These are phyloP conservation scores for Miscanthus lutarioriparius DNA, from an alignment of 176 grass and related monocot genomes.

Conservation along the genomic window DNA sequence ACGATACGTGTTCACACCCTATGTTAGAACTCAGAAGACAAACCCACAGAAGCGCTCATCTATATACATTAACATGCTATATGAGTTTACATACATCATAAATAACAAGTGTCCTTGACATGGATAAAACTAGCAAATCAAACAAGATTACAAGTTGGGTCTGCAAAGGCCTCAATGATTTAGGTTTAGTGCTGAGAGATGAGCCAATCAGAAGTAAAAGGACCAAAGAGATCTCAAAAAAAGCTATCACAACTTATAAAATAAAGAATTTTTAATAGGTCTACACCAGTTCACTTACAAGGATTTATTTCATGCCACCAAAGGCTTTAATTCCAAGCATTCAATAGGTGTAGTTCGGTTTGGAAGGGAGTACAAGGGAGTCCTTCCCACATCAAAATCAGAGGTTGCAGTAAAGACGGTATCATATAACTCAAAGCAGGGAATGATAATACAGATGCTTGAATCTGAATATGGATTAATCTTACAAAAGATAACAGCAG, in stretches of 20 bases:
- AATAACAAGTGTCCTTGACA: slow-evolving; percentile 20
- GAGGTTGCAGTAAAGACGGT: background rate
- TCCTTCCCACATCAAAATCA: background rate
- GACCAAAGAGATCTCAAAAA: background rate
- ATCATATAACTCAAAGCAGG: background rate
- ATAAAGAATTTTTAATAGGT: background rate
- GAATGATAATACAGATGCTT: slow-evolving; percentile 19
- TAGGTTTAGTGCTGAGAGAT: background rate
- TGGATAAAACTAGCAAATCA: background rate
- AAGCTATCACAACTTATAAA: background rate
- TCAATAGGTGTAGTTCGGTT: background rate
- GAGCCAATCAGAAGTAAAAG: background rate
- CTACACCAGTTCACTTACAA: background rate
- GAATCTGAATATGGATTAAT: background rate
- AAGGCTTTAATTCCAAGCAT: background rate
- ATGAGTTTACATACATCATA: background rate
- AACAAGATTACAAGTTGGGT: background rate
- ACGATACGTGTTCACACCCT: background rate
- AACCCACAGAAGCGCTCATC: background rate
- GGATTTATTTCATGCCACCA: background rate
- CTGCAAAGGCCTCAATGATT: slow-evolving; percentile 7
- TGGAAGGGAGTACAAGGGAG: background rate
- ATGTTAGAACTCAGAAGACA: background rate
- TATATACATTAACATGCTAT: slow-evolving; percentile 8
- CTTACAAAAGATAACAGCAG: background rate